A percentile compares a stretch with the other conserved stretches of the same genome.
Conservation (phyloP, 768 basidiomycete species). For the Tricholoma terreum region DNA sequence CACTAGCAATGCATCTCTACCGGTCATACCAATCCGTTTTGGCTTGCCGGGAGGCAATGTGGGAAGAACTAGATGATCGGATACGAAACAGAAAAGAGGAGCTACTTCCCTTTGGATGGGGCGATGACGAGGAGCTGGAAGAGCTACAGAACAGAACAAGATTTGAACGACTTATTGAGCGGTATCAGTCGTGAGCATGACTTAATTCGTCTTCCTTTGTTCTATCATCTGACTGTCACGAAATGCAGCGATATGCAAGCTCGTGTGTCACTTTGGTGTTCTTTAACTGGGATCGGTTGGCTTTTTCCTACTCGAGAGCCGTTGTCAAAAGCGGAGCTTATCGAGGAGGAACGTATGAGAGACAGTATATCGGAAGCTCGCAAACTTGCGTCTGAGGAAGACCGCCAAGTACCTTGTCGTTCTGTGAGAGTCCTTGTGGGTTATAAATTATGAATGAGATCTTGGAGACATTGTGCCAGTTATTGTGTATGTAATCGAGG, state of each 20-base stretch:
- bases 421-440: slow-evolving; percentile 61
- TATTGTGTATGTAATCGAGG: not conserved
- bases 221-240: not conserved
- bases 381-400: slow-evolving; percentile 48
- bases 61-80: slow-evolving; percentile 67
- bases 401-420: slow-evolving; percentile 52
- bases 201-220: not conserved
- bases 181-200: slow-evolving; percentile 49
- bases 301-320: slow-evolving; percentile 56
- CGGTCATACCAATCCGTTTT: slow-evolving; percentile 58
- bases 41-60: slow-evolving; percentile 73
- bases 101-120: slow-evolving; percentile 63
- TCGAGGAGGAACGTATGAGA: slow-evolving; percentile 62
- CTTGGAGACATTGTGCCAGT: not conserved
- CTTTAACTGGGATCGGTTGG: slow-evolving; percentile 58
- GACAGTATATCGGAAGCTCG: slow-evolving; percentile 60
- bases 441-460: slow-evolving; percentile 39
- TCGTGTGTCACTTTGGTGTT: slow-evolving; percentile 63
- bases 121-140: slow-evolving; percentile 60
- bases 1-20: slow-evolving; percentile 70
- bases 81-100: slow-evolving; percentile 55
- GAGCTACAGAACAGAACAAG: slow-evolving; percentile 53
- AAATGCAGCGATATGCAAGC: slow-evolving; percentile 59
- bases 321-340: slow-evolving; percentile 64
- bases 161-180: slow-evolving; percentile 57